Evolutionary conservation across 2,329 filamentous ascomycete species (phyloP), one percentile per base, ranked within the genome.

Genomic region (Coleophoma eucalyptorum): DNA sequence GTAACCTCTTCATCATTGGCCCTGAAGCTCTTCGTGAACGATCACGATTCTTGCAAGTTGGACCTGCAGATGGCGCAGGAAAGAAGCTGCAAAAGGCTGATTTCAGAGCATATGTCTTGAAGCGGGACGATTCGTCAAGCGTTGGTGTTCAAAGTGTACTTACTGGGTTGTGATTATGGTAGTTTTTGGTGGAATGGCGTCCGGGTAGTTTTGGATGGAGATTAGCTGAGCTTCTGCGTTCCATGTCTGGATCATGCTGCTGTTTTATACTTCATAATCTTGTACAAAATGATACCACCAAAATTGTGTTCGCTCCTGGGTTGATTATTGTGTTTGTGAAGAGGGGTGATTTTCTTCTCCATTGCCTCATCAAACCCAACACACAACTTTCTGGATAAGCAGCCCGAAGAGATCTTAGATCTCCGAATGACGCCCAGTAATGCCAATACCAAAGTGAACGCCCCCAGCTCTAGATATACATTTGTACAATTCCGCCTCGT

Each of bases 1-100:
- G 92, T 11, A 97, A 92, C 64, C 72, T 99, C 48, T 99, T 99
- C 67, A 96, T 99, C 56, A 90, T 99, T 62, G 90, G 90, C 2
- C 83, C 86, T 11, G 88, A 92, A 68, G 88, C 88, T 34, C 72
- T 92, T 53, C 76, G 83, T 46, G 88, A 92, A 69, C 79, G 87
- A 61, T 79, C 84, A 48, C 75, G 86, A 50, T 83, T 80, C 52
- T 69, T 87, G 52, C 69, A 65, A 55, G 68, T 67, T 51, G 74
- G 62, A 47, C 68, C 58, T 51, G 67, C 63, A 46, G 66, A 67
- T 34, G 71, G 60, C 16, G 62, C 63, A 32, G 75, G 75, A 20
- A 81, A 76, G 64, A 83, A 78, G 67, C 69, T 82, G 62, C 76
- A 72, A 54, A 88, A 84, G 74, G 76, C 81, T 20, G 86, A 89